Evolutionary conservation across 2,329 filamentous ascomycete genomes (phyloP), one percentile per base, ranked within the genome.

Genomic region (Paecilomyces niveus): DNA sequence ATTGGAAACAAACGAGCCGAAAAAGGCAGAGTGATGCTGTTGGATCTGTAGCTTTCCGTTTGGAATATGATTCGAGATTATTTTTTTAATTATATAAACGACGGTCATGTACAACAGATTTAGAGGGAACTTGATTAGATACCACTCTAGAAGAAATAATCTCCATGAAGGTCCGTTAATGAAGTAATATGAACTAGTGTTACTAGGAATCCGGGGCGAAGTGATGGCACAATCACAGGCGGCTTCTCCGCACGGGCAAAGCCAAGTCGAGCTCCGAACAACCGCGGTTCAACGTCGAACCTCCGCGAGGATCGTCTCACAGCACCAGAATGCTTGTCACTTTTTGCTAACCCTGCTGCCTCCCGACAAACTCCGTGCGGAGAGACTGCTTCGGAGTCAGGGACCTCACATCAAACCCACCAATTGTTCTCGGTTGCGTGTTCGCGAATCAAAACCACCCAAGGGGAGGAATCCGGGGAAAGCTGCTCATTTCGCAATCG

Each of bases 1-100:
- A 3, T 52, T 54, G 51, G 31, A 53, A 62, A 53, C 32, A 13
- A 13, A 24, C 13, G 55, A 53, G 54, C 54, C 57, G 53, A 62
- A 64, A 35, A 63, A 62, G 24, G 58, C 61, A 32, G 61, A 65
- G 24, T 26, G 22, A 26, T 52, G 26, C 9, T 8, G 21, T 13
- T 52, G 24, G 18, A 52, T 52, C 18, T 24, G 26, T 29, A 29
- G 50, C 8, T 56, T 18, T 52, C 21, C 13, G 2, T 10, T 22
- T 18, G 35, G 35, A 18, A n/a, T 39, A 39, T 39, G 13, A 10
- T 39, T n/a, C 6, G 15, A 45, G 1, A 21, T 18, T n/a, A 9
- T 18, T 18, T 18, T 39, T n/a, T 4, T 45, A 21, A 8, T 45
- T 18, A n/a, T 18, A 45, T 21, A 45, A 18, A 39, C 13, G 39